Evolutionary conservation across 371 early-diverging fungal species (phyloP), one percentile per base, ranked within the genome.

Genomic region (Dinochytrium kinnereticum): DNA sequence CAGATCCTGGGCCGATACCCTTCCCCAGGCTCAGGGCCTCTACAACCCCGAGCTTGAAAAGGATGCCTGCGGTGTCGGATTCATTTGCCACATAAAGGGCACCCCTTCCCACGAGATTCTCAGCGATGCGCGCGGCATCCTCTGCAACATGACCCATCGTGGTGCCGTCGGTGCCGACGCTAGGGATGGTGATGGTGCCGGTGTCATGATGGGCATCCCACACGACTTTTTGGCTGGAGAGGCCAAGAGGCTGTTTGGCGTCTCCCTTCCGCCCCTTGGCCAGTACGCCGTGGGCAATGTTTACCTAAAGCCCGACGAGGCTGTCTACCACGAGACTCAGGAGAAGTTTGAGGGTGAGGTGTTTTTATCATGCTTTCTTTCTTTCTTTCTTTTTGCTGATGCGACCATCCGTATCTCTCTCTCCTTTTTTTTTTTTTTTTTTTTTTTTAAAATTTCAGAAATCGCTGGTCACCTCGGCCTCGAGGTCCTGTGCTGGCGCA

Each of bases 81-180:
- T 98, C 79, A 92, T 96, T 76, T 93, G 94, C 61, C 91, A 94
- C 82, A 94, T 98, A 84, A 93, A 95, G 73, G 85, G 86, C 36
- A 55, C 10, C 1, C 80, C 90, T 38, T 91, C 92, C n/a, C 95
- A 98, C 89, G 88, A 90, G 79, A 92, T 97, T 67, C 86, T 97
- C 57, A 89, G 86, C 66, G 94, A 97, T 83, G 96, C 97, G 17
- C 87, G 89, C 72, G 81, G 85, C 79, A 88, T 98, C 75, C 91
- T 98, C 34, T 95, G 96, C 86, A 96, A 96, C 84, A 96, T 98
- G 98, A 95, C 95, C 65, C 98, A 98, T 84, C 91, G 98, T 76
- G 98, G 98, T 78, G 93, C 94, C 40, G 92, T 91, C 38, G 96
- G 96, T 71, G 94, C 96, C 50, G 96, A 96, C 81, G 89, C 82